A percentile compares a stretch with the other conserved stretches of the same genome.
phyloP scores from a whole-genome alignment of 139 green algal genomes.

The Axilococcus clingmanii region DNA sequence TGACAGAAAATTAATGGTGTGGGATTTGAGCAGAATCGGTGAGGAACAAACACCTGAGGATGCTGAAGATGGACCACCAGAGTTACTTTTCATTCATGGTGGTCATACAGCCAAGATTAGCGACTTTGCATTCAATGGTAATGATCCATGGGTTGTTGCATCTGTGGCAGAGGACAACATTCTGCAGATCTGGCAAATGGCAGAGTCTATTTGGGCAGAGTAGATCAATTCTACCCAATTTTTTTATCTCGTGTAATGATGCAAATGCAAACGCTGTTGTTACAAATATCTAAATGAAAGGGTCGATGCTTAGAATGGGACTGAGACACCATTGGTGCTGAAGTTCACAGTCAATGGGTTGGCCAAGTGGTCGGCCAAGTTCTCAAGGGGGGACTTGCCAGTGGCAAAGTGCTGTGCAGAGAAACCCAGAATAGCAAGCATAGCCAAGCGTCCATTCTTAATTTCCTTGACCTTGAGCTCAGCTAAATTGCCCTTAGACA shows the following conservation, averaged over 20 bases:
- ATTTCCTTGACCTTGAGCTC: slow-evolving; percentile 83
- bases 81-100: slow-evolving; percentile 91
- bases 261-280: not conserved
- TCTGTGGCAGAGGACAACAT: slow-evolving; percentile 99
- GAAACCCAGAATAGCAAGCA: slow-evolving; percentile 62
- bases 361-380: slow-evolving; percentile 25
- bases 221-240: too few relatives aligned
- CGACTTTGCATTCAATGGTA: slow-evolving; percentile 92
- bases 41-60: slow-evolving; percentile 90
- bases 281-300: not conserved
- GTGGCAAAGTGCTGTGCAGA: slow-evolving; percentile 69
- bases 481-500: slow-evolving; percentile 66
- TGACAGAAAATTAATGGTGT: slow-evolving; percentile 93
- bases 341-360: slow-evolving; percentile 37
- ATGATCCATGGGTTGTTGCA: slow-evolving; percentile 90
- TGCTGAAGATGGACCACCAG: slow-evolving; percentile 91
- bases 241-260: too few relatives aligned
- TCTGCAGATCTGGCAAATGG: slow-evolving; percentile 95
- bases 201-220: slow-evolving; percentile 85
- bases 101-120: slow-evolving; percentile 88
- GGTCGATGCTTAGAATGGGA: too few relatives aligned
- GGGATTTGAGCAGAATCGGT: slow-evolving; percentile 92
- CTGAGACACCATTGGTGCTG: too few relatives aligned
- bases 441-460: slow-evolving; percentile 83
- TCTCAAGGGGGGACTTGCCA: slow-evolving; percentile 46